Conservation (phyloP, 306 rosid genomes). For the Vigna mungo region DNA sequence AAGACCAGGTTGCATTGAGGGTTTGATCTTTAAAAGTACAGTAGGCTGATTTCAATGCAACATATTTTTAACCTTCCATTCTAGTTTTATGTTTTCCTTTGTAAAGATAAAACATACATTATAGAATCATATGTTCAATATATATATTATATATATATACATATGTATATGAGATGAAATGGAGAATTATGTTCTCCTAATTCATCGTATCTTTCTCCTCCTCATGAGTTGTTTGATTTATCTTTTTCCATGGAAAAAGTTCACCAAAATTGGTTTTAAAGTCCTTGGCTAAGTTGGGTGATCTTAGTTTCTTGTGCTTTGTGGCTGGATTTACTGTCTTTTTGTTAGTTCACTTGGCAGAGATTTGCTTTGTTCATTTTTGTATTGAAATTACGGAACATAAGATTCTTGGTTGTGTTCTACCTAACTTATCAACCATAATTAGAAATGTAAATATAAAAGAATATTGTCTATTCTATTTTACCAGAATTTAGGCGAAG, state of each 20-base stretch:
- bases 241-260: conserved; percentile 18
- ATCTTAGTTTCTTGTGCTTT: neutral
- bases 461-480: neutral
- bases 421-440: neutral
- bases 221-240: conserved; percentile 6
- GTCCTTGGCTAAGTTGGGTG: neutral
- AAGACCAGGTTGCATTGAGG: conserved; percentile 93
- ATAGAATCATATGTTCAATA: conserved; percentile 51
- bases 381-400: conserved; percentile 12
- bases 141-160: conserved; percentile 22
- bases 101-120: conserved; percentile 59
- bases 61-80: conserved; percentile 44
- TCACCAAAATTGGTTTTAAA: conserved; percentile 13
- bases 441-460: neutral
- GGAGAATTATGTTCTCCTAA: conserved; percentile 48
- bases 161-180: conserved; percentile 47
- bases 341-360: neutral
- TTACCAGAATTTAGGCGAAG: conserved; percentile 20
- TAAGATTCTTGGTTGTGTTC: conserved; percentile 24
- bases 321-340: neutral
- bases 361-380: neutral
- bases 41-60: conserved; percentile 40
- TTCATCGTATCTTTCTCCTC: conserved; percentile 45
- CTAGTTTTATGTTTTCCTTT: conserved; percentile 47
- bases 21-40: conserved; percentile 61